A percentile compares a stretch with the other conserved stretches of the same genome.
phyloP scores from a whole-genome alignment of 345 rosid genomes.

The Fremontodendron californicum region DNA sequence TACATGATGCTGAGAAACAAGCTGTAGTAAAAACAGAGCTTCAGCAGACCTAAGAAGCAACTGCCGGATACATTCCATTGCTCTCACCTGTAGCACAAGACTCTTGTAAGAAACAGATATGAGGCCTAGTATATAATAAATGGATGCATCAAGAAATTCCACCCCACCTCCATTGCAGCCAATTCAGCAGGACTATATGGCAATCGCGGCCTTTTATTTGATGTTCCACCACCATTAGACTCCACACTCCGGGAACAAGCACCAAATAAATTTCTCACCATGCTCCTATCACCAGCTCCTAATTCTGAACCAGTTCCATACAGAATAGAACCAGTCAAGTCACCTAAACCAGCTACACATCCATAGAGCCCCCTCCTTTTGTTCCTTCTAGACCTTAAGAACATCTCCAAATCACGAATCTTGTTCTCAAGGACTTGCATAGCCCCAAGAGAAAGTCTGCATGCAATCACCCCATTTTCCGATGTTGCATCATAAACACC shows the following conservation, averaged over 20 bases:
- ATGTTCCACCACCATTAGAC: slow-evolving; percentile 56
- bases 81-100: slow-evolving; percentile 63
- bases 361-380: slow-evolving; percentile 97
- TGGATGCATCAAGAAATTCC: slow-evolving; percentile 17
- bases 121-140: slow-evolving; percentile 8
- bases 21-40: slow-evolving; percentile 87
- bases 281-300: slow-evolving; percentile 65
- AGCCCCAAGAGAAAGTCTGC: slow-evolving; percentile 76
- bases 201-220: slow-evolving; percentile 77
- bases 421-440: slow-evolving; percentile 84
- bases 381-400: slow-evolving; percentile 81
- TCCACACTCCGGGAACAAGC: slow-evolving; percentile 49
- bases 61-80: slow-evolving; percentile 95
- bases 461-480: slow-evolving; percentile 57
- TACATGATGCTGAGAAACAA: slow-evolving; percentile 83
- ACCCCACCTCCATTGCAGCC: slow-evolving; percentile 86
- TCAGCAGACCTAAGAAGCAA: slow-evolving; percentile 96
- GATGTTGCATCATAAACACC: slow-evolving; percentile 40
- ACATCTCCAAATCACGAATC: slow-evolving; percentile 80
- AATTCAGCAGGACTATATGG: slow-evolving; percentile 86
- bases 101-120: slow-evolving; percentile 13
- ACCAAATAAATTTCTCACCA: slow-evolving; percentile 75
- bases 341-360: slow-evolving; percentile 86
- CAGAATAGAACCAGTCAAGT: slow-evolving; percentile 82
- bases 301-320: slow-evolving; percentile 68